Percentiles rank a stretch among this genome's conserved stretches.
phyloP scores from a whole-genome alignment of 768 basidiomycete species.

The Mycena rebaudengoi region DNA sequence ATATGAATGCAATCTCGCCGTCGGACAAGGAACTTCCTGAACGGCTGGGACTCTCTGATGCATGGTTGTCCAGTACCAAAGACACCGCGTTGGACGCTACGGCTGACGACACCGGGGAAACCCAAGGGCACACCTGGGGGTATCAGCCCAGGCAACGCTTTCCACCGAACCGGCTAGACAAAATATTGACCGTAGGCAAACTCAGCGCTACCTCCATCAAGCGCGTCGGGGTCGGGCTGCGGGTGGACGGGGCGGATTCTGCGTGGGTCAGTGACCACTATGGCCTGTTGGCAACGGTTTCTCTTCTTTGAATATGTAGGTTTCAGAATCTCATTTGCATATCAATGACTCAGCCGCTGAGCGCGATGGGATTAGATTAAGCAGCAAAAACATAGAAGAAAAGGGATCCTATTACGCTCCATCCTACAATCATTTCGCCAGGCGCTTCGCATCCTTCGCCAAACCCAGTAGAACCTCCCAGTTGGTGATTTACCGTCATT shows the following conservation, averaged over 20 bases:
- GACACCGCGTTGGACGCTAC: constrained; percentile 13
- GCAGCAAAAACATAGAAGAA: too few species aligned
- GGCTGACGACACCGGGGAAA: constrained; percentile 29
- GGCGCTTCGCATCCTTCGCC: too few species aligned
- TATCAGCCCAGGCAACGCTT: constrained; percentile 48
- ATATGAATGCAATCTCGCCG: constrained; percentile 58
- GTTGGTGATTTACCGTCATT: too few species aligned
- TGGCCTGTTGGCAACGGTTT: constrained; percentile 47
- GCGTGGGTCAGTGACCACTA: constrained; percentile 59
- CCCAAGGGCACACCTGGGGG: constrained; percentile 56
- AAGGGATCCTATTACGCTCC: too few species aligned
- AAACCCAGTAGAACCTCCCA: too few species aligned
- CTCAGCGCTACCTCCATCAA: constrained; percentile 42
- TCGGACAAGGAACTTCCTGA: constrained; percentile 45
- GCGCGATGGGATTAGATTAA: too few species aligned
- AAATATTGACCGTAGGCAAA: constrained; percentile 50
- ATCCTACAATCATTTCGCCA: too few species aligned
- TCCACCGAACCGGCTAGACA: constrained; percentile 53
- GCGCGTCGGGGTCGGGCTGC: constrained; percentile 50
- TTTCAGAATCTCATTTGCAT: too few species aligned
- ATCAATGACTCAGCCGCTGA: too few species aligned
- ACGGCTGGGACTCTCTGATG: constrained; percentile 51
- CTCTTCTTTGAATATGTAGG: too few species aligned
- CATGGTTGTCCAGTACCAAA: constrained; percentile 41
- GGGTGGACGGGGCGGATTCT: constrained; percentile 36